Evolutionary conservation across 2,329 filamentous ascomycete species (phyloP).

Genomic region (Helotiales sp.): DNA sequence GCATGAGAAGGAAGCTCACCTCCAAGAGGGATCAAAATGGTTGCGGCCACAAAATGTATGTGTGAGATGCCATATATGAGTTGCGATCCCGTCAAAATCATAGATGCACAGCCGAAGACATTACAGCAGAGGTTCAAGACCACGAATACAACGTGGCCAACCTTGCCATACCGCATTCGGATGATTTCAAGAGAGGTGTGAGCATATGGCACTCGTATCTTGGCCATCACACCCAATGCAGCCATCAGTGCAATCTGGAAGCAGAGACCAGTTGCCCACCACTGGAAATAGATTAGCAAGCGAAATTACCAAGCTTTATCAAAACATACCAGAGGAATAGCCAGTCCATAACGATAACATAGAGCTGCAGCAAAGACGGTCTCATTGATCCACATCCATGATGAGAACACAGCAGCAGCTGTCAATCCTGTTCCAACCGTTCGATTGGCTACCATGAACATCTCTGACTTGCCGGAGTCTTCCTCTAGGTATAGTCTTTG

Average conservation of each 20-base stretch:
- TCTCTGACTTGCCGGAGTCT: constrained; percentile 43
- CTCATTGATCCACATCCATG: background rate
- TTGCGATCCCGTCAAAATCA: background rate
- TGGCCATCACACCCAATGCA: background rate
- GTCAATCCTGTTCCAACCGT: constrained; percentile 22
- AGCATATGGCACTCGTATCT: background rate
- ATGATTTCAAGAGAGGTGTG: background rate
- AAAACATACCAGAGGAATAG: background rate
- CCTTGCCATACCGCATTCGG: background rate
- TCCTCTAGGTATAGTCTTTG: constrained; percentile 45
- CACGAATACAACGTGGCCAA: background rate
- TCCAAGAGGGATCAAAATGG: background rate
- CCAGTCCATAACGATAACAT: background rate
- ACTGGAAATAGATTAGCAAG: background rate
- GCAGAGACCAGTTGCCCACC: background rate
- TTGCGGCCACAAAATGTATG: background rate
- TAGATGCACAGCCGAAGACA: background rate
- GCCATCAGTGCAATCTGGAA: background rate
- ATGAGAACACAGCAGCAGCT: constrained; percentile 19
- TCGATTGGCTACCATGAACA: constrained; percentile 31
- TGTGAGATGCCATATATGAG: background rate
- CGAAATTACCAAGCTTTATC: no score
- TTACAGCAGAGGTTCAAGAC: background rate
- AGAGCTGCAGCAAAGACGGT: background rate
- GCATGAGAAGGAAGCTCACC: background rate